Conservation (phyloP, 257 asterid genomes). For the Solanum acaule region DNA sequence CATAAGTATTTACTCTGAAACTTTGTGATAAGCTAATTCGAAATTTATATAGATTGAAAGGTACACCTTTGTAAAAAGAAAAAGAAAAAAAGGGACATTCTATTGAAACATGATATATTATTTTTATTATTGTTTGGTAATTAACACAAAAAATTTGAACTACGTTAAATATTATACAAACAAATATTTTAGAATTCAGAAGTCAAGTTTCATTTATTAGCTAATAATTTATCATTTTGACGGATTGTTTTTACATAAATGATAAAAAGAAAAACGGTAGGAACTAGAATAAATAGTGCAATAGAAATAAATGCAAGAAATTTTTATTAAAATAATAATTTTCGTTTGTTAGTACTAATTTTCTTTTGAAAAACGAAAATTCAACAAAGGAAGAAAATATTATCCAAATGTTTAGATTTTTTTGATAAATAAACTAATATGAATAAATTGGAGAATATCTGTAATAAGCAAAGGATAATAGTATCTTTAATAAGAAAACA, state of each 20-base stretch:
- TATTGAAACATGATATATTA: not conserved
- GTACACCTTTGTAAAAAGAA: no score
- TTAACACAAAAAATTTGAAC: not conserved
- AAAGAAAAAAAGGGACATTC: no score
- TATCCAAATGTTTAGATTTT: not conserved
- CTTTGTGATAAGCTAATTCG: no score
- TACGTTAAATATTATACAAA: not conserved
- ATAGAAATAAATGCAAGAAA: no score
- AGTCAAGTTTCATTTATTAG: not conserved
- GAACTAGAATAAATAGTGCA: not conserved
- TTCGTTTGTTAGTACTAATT: not conserved
- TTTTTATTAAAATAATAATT: no score
- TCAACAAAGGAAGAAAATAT: no score
- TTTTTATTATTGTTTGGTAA: not conserved
- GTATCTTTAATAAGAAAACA: not conserved
- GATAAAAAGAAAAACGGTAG: not conserved
- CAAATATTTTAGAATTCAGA: not conserved
- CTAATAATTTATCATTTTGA: not conserved
- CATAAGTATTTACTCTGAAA: no score
- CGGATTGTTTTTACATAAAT: no score
- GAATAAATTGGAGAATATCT: not conserved
- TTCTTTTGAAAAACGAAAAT: not conserved
- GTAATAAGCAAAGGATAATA: not conserved
- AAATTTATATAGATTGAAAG: no score
- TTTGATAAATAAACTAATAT: not conserved